Percentiles rank a stretch among this genome's conserved stretches.
phyloP scores from a whole-genome alignment of 768 basidiomycete species.

The Lactifluus piperatus region DNA sequence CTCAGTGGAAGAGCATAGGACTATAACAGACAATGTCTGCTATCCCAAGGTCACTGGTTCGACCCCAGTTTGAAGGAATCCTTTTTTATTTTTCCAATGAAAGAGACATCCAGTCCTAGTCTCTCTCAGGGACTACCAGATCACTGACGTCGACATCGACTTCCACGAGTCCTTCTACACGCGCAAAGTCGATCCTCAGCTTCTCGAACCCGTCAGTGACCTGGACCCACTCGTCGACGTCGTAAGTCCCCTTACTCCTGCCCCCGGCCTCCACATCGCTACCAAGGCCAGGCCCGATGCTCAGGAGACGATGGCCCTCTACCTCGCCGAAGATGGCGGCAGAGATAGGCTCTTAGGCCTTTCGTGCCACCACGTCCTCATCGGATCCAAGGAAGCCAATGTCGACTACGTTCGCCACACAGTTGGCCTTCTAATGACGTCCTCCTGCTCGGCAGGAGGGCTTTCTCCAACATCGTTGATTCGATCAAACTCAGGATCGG shows the following conservation, averaged over 20 bases:
- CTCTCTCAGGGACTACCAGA: slow-evolving; percentile 27
- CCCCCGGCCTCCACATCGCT: slow-evolving; percentile 30
- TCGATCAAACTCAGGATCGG: slow-evolving; percentile 26
- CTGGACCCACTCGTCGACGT: slow-evolving; percentile 26
- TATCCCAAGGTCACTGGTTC: too few species aligned
- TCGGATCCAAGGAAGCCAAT: slow-evolving; percentile 24
- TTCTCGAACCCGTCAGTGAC: slow-evolving; percentile 27
- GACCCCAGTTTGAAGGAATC: too few species aligned
- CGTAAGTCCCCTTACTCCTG: slow-evolving; percentile 28
- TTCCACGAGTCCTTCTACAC: slow-evolving; percentile 28
- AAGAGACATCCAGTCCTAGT: too few species aligned
- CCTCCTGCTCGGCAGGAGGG: slow-evolving; percentile 27
- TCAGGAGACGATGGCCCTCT: slow-evolving; percentile 31
- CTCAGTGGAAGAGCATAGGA: too few species aligned
- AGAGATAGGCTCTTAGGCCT: slow-evolving; percentile 27
- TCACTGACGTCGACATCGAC: slow-evolving; percentile 32
- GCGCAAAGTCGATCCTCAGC: slow-evolving; percentile 27
- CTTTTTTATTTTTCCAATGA: too few species aligned
- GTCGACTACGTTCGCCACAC: slow-evolving; percentile 22
- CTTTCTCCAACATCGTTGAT: slow-evolving; percentile 24
- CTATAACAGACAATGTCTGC: too few species aligned
- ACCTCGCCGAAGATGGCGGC: slow-evolving; percentile 29
- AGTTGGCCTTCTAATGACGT: slow-evolving; percentile 27
- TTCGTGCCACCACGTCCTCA: slow-evolving; percentile 28
- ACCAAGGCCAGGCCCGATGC: slow-evolving; percentile 25